Evolutionary conservation across 2,329 filamentous ascomycete genomes (phyloP), one percentile per base, ranked within the genome.

Genomic region (Aschersonia sp.): DNA sequence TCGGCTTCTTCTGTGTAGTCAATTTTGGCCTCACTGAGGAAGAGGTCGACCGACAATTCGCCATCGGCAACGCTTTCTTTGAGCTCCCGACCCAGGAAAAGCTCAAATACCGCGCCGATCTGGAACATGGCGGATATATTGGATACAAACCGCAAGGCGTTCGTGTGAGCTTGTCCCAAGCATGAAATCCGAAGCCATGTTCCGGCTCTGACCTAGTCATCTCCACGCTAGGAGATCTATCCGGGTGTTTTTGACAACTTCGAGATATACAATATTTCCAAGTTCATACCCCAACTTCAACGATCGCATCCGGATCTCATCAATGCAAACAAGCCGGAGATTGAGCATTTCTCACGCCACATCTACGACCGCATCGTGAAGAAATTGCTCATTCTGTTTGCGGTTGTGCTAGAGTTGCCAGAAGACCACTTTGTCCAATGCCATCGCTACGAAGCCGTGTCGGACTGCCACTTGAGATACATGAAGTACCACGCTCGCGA

Each of bases 391-490:
- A 48, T 50, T 3, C 56, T 67, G 5, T 62, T 67, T 43, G 62
- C 64, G 5, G 72, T 79, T 31, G 62, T 79, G 2, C 66, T 81
- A 0, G 71, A 80, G 55, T 63, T 81, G 0, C 73, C 74, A 0
- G 70, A 75, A 45, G 72, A 81, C 14, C 69, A 70, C 49, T 69
- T 81, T 44, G 65, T 72, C 30, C 65, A 68, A 9, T 63, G 68
- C 32, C 77, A 81, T 54, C 64, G 64, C 6, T 81, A 78, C 53
- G 66, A 75, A 2, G 63, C 70, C 45, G 64, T 69, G 37, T 70
- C 70, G 43, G 74, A 79, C 52, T 72, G 73, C 46, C 73, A 79
- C 53, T 64, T 79, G 35, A 70, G 77, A 6, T 79, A 78, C 58
- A 78, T 79, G 75, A 70, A 74, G 49, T 79, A 79, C 53, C 66